Evolutionary conservation across 192 early-diverging fungal genomes (phyloP).

Genomic region (Podila epigama): DNA sequence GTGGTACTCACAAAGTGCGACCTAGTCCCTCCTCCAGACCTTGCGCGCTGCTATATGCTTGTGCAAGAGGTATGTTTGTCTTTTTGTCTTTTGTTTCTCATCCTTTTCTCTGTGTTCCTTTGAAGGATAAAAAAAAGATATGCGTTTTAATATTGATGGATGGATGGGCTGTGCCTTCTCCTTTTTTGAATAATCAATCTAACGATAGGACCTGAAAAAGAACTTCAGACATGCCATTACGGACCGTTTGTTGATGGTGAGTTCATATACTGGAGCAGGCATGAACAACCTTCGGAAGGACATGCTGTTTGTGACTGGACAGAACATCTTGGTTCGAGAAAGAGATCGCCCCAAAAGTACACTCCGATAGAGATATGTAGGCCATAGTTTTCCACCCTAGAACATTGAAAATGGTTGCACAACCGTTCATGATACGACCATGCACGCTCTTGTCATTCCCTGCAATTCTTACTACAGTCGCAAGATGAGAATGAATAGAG

Average conservation of each 20-base stretch:
- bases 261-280: slow-evolving; percentile 62
- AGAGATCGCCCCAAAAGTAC: slow-evolving; percentile 38
- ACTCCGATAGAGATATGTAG: not conserved
- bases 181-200: too few relatives aligned
- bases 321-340: slow-evolving; percentile 30
- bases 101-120: not conserved
- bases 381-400: not conserved
- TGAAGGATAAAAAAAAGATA: too few relatives aligned
- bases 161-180: too few relatives aligned
- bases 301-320: slow-evolving; percentile 62
- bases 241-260: slow-evolving; percentile 67
- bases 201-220: slow-evolving; percentile 20
- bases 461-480: not conserved
- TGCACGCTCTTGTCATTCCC: too few relatives aligned
- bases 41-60: slow-evolving; percentile 68
- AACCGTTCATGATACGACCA: too few relatives aligned
- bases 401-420: too few relatives aligned
- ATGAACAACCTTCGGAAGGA: slow-evolving; percentile 77
- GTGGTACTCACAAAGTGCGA: slow-evolving; percentile 80
- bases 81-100: too few relatives aligned
- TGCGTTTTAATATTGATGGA: too few relatives aligned
- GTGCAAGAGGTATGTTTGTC: slow-evolving; percentile 51
- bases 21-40: slow-evolving; percentile 62
- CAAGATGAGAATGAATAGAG: slow-evolving; percentile 50
- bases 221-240: slow-evolving; percentile 45